Evolutionary conservation across 2,329 filamentous ascomycete genomes (phyloP), one percentile per base, ranked within the genome.

Genomic region (Fusarium coffeatum): DNA sequence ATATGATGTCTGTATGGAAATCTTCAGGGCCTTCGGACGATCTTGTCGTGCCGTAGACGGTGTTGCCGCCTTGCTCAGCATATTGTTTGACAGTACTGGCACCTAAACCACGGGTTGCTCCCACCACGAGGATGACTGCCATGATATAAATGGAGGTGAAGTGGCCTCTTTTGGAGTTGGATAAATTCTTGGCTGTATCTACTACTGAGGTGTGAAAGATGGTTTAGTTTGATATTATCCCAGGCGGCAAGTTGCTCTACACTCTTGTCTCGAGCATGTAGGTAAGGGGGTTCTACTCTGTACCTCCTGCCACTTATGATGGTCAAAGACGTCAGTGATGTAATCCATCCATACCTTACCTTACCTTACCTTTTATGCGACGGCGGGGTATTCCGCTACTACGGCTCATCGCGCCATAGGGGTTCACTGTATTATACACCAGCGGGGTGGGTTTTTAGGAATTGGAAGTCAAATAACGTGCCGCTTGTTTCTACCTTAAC

Each of bases 81-180:
- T 93, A 92, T 49, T 84, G 79, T 68, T 87, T 86, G 30, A 83
- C 83, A 28, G 93, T 82, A 20, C 87, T 86, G 50, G 86, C 87
- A 6, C 91, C 91, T 6, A 93, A 84, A 55, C 91, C 91, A 43
- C 90, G 85, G 3, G 90, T 92, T 5, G 89, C 90, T 49, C 90
- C 90, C 28, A 93, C 82, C 28, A 93, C 83, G 4, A 93, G 84
- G 34, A 90, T 80, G 37, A 82, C 84, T 20, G 81, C 69, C 83
- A 85, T 85, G 43, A 28, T 76, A 23, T 40, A 23, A 8, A 49
- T 41, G 28, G 30, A 43, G 8, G 11, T 30, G 20, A 15, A 32
- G 45, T 20, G 40, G 12, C 34, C 22, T 40, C 37, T 16, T 37
- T 37, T 11, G 34, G 22, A 40, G 18, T n/a, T 27, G 12, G 18